Conservation (phyloP, 106 monocot species). For the Phalaenopsis aphrodite region DNA sequence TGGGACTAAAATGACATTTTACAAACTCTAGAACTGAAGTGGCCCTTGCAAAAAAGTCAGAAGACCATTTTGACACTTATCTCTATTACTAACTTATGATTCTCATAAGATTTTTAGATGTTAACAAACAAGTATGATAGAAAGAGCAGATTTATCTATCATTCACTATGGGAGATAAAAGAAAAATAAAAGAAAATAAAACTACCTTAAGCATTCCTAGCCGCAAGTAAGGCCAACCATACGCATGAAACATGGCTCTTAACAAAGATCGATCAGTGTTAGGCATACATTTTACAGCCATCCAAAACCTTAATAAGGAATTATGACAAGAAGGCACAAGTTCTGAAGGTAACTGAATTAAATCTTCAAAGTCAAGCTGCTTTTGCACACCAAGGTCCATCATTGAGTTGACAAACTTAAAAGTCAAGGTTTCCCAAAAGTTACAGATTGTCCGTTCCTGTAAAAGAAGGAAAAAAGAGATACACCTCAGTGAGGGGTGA, state of each 20-base stretch:
- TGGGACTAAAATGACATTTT: too few species aligned
- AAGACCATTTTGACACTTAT: too few species aligned
- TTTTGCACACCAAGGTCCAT: conserved; percentile 35
- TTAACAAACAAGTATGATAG: neutral
- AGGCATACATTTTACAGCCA: conserved; percentile 21
- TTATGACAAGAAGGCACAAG: conserved; percentile 34
- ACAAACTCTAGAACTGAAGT: too few species aligned
- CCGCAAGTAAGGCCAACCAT: conserved; percentile 53
- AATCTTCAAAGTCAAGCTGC: conserved; percentile 55
- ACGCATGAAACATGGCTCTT: conserved; percentile 31
- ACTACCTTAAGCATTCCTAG: conserved; percentile 41
- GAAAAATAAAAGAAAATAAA: neutral
- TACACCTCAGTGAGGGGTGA: neutral
- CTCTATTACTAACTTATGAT: neutral
- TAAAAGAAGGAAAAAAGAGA: neutral
- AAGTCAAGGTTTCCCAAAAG: conserved; percentile 38
- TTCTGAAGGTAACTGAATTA: conserved; percentile 37
- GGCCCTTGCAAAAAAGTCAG: too few species aligned
- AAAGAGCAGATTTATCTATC: neutral
- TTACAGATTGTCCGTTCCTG: conserved; percentile 20
- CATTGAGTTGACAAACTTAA: conserved; percentile 40
- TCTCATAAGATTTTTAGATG: neutral
- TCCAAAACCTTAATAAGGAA: conserved; percentile 31
- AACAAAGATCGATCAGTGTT: conserved; percentile 22
- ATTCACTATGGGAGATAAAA: neutral